A percentile compares a stretch with the other conserved stretches of the same genome.
These are phyloP conservation scores for Boletus sp. DNA, from an alignment of 768 basidiomycete species.

Conservation along the genomic window DNA sequence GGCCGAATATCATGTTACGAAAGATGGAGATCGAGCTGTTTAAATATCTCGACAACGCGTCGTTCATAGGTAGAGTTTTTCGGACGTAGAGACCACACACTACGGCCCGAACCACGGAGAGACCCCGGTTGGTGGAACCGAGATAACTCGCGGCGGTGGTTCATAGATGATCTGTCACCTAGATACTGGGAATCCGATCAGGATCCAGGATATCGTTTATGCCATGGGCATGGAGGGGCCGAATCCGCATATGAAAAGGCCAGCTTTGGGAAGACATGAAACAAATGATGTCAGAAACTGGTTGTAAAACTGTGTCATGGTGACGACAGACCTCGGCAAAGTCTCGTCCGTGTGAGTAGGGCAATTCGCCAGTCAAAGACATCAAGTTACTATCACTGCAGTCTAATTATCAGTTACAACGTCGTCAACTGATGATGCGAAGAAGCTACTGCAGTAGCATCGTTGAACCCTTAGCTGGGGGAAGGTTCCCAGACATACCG, in stretches of 20 bases:
- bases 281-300: not conserved
- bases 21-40: not conserved
- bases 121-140: not conserved
- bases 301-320: not conserved
- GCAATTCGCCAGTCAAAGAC: not conserved
- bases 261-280: not conserved
- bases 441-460: not conserved
- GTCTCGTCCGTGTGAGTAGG: not conserved
- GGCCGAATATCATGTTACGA: not conserved
- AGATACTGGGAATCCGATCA: not conserved
- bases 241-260: not conserved
- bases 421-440: not conserved
- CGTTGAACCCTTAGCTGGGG: not conserved
- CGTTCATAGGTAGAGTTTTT: not conserved
- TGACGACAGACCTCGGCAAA: not conserved
- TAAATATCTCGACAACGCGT: slow-evolving; percentile 11
- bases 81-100: not conserved
- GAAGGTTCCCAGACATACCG: not conserved
- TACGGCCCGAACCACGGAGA: not conserved
- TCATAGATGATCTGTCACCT: not conserved
- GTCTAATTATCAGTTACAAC: not conserved
- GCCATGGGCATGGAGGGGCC: not conserved
- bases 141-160: too few species aligned
- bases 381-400: not conserved
- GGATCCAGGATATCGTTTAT: not conserved